These are phyloP conservation scores for Erythrobasidium yunnanense DNA, from an alignment of 768 basidiomycete genomes.

Conservation along the genomic window DNA sequence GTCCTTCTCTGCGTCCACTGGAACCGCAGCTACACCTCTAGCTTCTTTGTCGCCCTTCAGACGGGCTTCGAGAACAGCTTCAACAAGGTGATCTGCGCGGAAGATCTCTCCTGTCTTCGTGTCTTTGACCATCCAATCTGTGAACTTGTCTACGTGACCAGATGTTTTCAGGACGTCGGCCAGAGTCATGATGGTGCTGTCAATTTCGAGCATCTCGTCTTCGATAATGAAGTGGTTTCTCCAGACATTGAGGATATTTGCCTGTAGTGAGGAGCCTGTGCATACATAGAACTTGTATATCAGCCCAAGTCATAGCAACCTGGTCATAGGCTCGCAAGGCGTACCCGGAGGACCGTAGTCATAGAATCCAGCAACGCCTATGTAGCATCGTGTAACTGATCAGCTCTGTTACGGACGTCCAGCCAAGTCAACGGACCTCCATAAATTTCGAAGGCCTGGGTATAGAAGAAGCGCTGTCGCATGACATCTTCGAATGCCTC, in stretches of 20 bases:
- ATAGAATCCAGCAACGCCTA: slow-evolving; percentile 92
- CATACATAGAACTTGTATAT: slow-evolving; percentile 44
- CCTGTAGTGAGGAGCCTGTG: slow-evolving; percentile 91
- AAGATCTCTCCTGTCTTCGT: slow-evolving; percentile 87
- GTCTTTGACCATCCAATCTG: slow-evolving; percentile 99
- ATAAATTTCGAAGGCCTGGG: slow-evolving; percentile 97
- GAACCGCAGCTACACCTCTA: slow-evolving; percentile 48
- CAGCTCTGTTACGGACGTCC: background rate
- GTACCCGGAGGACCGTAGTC: slow-evolving; percentile 45
- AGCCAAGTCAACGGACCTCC: slow-evolving; percentile 56
- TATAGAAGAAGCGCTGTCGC: slow-evolving; percentile 88
- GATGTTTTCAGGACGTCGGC: slow-evolving; percentile 89
- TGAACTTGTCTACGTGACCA: slow-evolving; percentile 93
- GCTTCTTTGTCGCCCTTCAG: slow-evolving; percentile 85
- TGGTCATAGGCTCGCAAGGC: too few species aligned
- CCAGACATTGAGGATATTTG: slow-evolving; percentile 95
- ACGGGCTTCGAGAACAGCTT: slow-evolving; percentile 77
- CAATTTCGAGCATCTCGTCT: slow-evolving; percentile 95
- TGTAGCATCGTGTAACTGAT: background rate
- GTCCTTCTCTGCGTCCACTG: slow-evolving; percentile 45
- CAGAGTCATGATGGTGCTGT: slow-evolving; percentile 96
- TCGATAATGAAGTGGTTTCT: slow-evolving; percentile 95
- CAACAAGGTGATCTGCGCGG: slow-evolving; percentile 91
- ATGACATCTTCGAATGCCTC: slow-evolving; percentile 69
- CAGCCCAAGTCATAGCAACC: too few species aligned